A percentile compares a stretch with the other conserved stretches of the same genome.
Evolutionary conservation across 495 filamentous ascomycete genomes (phyloP).

Genomic region (Penicillium samsonianum): DNA sequence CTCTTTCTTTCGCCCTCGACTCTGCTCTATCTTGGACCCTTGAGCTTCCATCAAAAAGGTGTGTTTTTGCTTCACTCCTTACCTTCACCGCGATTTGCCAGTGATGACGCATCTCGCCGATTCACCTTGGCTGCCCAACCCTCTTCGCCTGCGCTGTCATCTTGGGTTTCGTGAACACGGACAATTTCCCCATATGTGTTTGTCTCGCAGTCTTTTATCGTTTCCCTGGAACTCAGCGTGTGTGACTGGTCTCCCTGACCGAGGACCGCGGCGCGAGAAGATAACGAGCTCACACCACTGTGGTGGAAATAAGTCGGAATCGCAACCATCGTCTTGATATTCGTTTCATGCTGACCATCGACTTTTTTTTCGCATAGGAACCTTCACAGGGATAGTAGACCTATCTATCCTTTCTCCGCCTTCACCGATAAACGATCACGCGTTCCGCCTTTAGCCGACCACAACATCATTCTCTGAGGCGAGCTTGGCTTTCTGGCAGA

Average conservation of each 20-base stretch:
- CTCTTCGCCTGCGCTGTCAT: not conserved
- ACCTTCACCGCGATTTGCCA: slow-evolving; percentile 6
- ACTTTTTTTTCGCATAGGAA: not conserved
- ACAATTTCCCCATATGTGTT: not conserved
- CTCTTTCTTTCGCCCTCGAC: slow-evolving; percentile 7
- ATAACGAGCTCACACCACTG: not conserved
- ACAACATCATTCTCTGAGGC: slow-evolving; percentile 11
- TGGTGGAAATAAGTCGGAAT: not conserved
- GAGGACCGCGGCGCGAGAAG: slow-evolving; percentile 1
- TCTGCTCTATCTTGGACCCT: slow-evolving; percentile 4
- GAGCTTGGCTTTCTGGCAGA: slow-evolving; percentile 1
- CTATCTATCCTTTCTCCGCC: slow-evolving; percentile 8
- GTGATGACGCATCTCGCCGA: slow-evolving; percentile 3
- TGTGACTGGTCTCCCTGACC: not conserved
- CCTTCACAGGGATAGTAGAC: not conserved
- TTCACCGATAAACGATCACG: slow-evolving; percentile 13
- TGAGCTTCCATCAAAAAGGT: not conserved
- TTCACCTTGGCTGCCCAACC: slow-evolving; percentile 5
- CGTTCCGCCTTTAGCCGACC: slow-evolving; percentile 21
- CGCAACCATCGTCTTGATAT: not conserved
- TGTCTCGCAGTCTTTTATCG: not conserved
- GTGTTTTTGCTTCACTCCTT: not conserved
- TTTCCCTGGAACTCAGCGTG: not conserved
- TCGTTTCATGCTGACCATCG: slow-evolving; percentile 1
- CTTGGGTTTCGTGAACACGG: not conserved